Evolutionary conservation across 1,284 basidiomycete species (phyloP), one percentile per base, ranked within the genome.

Genomic region (Afroboletus lepidellus): DNA sequence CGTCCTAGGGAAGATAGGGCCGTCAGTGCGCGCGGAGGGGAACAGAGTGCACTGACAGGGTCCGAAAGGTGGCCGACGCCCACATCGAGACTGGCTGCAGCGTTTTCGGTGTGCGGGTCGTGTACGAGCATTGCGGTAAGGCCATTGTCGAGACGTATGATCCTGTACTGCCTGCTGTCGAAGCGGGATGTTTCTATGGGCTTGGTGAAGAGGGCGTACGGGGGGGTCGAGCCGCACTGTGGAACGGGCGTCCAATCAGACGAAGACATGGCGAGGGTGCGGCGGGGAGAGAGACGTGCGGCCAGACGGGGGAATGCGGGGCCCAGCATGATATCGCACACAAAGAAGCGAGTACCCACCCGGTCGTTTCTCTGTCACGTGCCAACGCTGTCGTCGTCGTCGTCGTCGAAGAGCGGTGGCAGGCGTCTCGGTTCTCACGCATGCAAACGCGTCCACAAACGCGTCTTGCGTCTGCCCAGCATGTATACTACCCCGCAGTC

Each of bases 31-130:
- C 3, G 11, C 23, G 4, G n/a, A 43, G 20, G 16, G n/a, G 16
- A 20, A 9, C 29, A 16, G 18, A 24, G 24, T 1, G 30, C n/a
- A 78, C 90, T 73, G 64, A 91, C 92, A 7, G 96, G 97, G 70
- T 99, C 97, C 39, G 82, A 85, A 53, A 99, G 74, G 72, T 99
- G 96, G 3, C 97, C 97, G 1, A 98, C 94, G 18, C 90, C 90
- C 42, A 99, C 94, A 73, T 97, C 93, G 70, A 99, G 79, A 62
- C 92, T 94, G 1, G 96, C 97, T 1, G 94, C 92, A 6, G 94
- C 90, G 75, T 97, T 98, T 75, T 99, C 97, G 7, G 94, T 87
- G 61, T 86, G 85, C 0, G 81, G 74, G 69, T 99, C 97, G 56
- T 91, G 90, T 20, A 98, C 81, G 16, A 99, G 73, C 57, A 92